Evolutionary conservation across 805 yeast species (phyloP), one percentile per base, ranked within the genome.

Genomic region (Isabelozyma heimii): DNA sequence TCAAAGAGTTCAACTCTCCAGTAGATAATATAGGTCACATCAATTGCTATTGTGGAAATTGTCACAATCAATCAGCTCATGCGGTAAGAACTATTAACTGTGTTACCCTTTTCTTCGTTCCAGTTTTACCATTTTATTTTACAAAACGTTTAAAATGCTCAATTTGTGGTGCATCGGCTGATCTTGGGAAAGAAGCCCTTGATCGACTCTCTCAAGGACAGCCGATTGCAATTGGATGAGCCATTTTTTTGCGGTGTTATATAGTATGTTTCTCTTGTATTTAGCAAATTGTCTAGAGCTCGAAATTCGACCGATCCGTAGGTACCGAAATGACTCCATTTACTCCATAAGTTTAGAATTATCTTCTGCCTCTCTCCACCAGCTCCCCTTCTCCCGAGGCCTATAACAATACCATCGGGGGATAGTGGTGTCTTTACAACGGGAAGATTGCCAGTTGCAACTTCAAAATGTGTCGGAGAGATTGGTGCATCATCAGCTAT

Each of bases 1-100:
- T 66, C 58, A 67, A 63, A 52, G 72, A 67, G 33, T 63, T 65
- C 52, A 68, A 69, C 49, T 65, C 63, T 49, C 70, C 67, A 0
- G 48, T 70, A 20, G 47, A 51, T 12, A 70, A 64, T 30, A 56
- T 68, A 3, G 72, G 72, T 12, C 46, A 61, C 45, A 51, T 69
- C n/a, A 45, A 59, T 7, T 67, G 73, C 48, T 76, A 73, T 50
- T 83, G 88, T 57, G 82, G 83, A 15, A 74, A 79, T 51, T 83
- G 88, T 53, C 84, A 81, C 56, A 83, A 83, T 58, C 70, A 71
- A 48, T 69, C 80, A 26, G 87, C 81, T 3, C 62, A 66, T 46
- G 81, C 85, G 0, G 67, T 80, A 8, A 75, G 81, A 52, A 69
- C 82, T 42, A 76, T 74, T 53, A 80, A 81, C 55, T 78, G 81